Evolutionary conservation across 2,329 filamentous ascomycete genomes (phyloP), one percentile per base, ranked within the genome.

Genomic region (Gaeumannomyces sp.): DNA sequence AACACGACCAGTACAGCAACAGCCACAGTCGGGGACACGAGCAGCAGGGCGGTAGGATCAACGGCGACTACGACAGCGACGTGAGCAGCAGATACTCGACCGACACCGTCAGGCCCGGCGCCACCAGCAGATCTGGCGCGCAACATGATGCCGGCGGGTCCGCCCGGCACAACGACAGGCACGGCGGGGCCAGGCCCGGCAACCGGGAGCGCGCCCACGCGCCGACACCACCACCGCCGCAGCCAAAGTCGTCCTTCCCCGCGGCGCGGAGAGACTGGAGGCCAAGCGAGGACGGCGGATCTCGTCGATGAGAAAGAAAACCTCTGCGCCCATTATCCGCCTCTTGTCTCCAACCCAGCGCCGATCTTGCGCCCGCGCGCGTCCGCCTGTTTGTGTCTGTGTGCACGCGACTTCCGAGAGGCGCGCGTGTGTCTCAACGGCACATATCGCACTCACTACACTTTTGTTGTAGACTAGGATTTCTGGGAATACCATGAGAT

Each of bases 291-390:
- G 45, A 53, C 22, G 19, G 19, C 19, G 38, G 16, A 50, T 50
- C 16, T 22, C 38, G 16, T 8, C 59, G 59, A 61, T 38, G 59
- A 61, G 31, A 61, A 60, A 25, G 59, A 35, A 22, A 60, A n/a
- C 29, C 59, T 35, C 25, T 38, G 31, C 59, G 38, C 38, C 38
- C 11, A 14, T 29, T 22, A 50, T 8, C 38, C 19, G 16, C 6
- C 38, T 8, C 16, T 19, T 35, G 33, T 35, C 31, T 28, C 59
- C n/a, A 7, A 25, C 8, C 33, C 29, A 35, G 11, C 59, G 25
- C 59, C 29, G 27, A 35, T n/a, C 31, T 35, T 35, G 28, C 31
- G 59, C 31, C 29, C 27, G 22, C 29, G 59, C 59, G 28, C 22
- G 29, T n/a, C n/a, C 29, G 22, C 59, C 59, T 11, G 29, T 60